These are phyloP conservation scores for Groenewaldozyma salmanticensis DNA, from an alignment of 805 yeast genomes.

Conservation along the genomic window DNA sequence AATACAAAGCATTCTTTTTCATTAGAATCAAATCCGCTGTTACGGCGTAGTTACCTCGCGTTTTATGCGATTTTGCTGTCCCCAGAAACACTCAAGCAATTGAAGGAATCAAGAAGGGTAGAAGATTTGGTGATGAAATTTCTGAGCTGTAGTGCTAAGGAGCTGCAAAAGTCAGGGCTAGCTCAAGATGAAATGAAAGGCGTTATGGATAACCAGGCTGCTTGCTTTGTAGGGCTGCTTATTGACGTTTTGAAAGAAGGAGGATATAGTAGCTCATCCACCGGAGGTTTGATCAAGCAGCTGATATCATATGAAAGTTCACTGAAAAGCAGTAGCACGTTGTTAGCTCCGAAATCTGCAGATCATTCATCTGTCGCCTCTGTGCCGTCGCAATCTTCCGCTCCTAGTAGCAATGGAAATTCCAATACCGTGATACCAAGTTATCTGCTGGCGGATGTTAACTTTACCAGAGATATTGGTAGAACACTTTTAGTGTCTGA, in stretches of 20 bases:
- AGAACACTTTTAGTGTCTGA: conserved; percentile 42
- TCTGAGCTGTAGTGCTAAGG: conserved; percentile 24
- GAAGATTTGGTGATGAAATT: conserved; percentile 28
- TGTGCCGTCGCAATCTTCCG: conserved; percentile 1
- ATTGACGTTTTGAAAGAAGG: conserved; percentile 14
- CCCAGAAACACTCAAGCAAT: conserved; percentile 31
- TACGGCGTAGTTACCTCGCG: conserved; percentile 50
- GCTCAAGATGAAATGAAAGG: conserved; percentile 27
- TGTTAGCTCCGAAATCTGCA: conserved; percentile 5
- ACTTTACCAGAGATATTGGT: conserved; percentile 39
- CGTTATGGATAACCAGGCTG: conserved; percentile 19
- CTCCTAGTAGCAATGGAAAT: not conserved
- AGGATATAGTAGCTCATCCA: conserved; percentile 9
- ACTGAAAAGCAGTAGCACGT: conserved; percentile 7
- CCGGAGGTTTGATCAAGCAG: conserved; percentile 12
- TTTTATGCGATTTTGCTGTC: conserved; percentile 52
- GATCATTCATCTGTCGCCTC: conserved; percentile 4
- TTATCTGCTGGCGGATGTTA: conserved; percentile 46
- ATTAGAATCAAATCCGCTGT: conserved; percentile 38
- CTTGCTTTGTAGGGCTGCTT: conserved; percentile 24
- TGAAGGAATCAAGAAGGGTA: conserved; percentile 27
- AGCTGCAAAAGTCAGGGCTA: conserved; percentile 24
- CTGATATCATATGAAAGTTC: conserved; percentile 11
- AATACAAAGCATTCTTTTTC: conserved; percentile 15
- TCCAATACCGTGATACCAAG: conserved; percentile 31